These are phyloP conservation scores for Calonectria pauciramosa DNA, from an alignment of 2,329 filamentous ascomycete genomes.

Conservation along the genomic window DNA sequence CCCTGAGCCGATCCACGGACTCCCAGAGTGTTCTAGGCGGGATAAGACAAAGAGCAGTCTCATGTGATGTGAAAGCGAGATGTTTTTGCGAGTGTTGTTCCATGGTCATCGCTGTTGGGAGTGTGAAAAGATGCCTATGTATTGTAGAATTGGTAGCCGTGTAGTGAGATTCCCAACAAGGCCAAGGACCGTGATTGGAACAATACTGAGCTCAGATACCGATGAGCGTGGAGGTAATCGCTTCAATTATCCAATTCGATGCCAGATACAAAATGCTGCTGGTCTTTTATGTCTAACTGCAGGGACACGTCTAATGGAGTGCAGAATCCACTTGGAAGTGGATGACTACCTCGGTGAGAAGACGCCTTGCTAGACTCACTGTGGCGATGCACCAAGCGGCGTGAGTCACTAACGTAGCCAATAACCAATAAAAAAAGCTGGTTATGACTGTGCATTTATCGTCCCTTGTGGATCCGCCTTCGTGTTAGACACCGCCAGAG, in stretches of 20 bases:
- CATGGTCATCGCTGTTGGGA: conserved; percentile 20
- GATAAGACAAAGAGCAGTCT: conserved; percentile 73
- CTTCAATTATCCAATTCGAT: background rate
- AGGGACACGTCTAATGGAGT: too few species aligned
- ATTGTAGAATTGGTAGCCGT: background rate
- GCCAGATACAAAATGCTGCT: background rate
- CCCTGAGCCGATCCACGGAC: conserved; percentile 67
- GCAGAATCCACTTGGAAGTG: too few species aligned
- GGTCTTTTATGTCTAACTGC: background rate
- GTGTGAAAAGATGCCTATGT: background rate
- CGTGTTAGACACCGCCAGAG: background rate
- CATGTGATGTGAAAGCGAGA: conserved; percentile 55
- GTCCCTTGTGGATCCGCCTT: background rate
- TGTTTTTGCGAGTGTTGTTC: conserved; percentile 13
- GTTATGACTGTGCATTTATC: background rate
- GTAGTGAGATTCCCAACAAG: background rate
- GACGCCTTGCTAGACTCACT: conserved; percentile 2
- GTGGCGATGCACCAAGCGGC: conserved; percentile 17
- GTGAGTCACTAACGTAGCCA: conserved; percentile 19
- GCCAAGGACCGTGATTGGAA: background rate
- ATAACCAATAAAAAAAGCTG: background rate
- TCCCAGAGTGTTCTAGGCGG: conserved; percentile 64
- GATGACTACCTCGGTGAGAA: background rate
- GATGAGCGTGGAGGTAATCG: background rate
- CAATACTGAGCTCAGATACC: background rate